Evolutionary conservation across 306 rosid genomes (phyloP).

Genomic region (Gynostemma pentaphyllum): DNA sequence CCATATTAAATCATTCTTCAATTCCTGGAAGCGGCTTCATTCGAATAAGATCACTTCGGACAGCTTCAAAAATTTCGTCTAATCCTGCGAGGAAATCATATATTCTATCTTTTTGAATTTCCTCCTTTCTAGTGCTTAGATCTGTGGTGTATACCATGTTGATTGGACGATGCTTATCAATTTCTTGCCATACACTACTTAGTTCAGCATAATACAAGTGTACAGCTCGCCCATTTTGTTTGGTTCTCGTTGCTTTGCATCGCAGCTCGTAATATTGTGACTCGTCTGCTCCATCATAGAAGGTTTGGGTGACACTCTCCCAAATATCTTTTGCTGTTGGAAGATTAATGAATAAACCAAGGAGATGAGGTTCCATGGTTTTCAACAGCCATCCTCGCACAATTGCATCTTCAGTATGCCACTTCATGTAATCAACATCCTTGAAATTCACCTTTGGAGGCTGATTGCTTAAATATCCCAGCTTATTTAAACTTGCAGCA

Average conservation of each 20-base stretch:
- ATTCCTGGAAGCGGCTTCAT: neutral
- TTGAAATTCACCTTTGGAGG: neutral
- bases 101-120: slow-evolving; percentile 1
- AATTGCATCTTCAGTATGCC: no score
- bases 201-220: neutral
- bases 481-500: neutral
- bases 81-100: neutral
- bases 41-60: neutral
- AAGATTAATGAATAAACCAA: neutral
- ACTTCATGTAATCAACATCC: no score
- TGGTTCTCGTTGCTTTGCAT: neutral
- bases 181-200: neutral
- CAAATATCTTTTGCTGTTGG: slow-evolving; percentile 4
- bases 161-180: neutral
- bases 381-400: neutral
- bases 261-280: neutral
- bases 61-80: neutral
- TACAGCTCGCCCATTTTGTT: neutral
- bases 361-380: neutral
- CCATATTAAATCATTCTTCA: slow-evolving; percentile 8
- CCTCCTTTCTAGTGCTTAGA: neutral
- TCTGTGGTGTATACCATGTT: neutral
- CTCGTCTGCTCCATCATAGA: slow-evolving; percentile 5
- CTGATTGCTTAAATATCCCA: no score
- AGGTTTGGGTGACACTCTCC: neutral